Evolutionary conservation across 768 basidiomycete genomes (phyloP), one percentile per base, ranked within the genome.

Genomic region (Vishniacozyma victoriae): DNA sequence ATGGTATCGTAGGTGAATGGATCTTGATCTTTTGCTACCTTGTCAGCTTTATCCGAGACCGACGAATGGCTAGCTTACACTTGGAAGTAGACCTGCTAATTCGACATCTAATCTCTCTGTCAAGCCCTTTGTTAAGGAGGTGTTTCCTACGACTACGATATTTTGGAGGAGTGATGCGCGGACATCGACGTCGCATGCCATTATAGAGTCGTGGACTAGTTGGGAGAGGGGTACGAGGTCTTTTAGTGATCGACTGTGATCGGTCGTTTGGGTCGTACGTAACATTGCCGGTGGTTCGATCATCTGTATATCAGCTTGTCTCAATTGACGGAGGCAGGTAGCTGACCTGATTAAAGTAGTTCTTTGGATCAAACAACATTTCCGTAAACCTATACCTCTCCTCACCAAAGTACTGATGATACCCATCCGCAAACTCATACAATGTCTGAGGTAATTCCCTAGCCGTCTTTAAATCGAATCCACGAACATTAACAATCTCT

Each of bases 371-470:
- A 77, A 93, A 97, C 71, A 88, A 83, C 49, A 88, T 82, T 72
- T 99, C 95, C 42, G 91, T 86, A 13, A 89, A 82, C 48, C 78
- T 75, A 70, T 82, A 87, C 26, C 93, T 80, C 64, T 96, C 87
- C 7, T 78, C 62, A 0, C 84, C 86, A 72, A 91, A 95, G 62
- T 82, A 82, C 9, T 81, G 77, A 64, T 83, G 88, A 74, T 82
- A 96, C 1, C 95, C 95, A 26, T 87, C 89, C 0, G 95, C 88
- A 75, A 99, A 96, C 74, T 99, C 95, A 74, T 93, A 97, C 18
- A 68, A 55, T 0, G 41, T 45, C 41, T 58, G 50, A 5, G 62
- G 60, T 29, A 67, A 43, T 12, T 46, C 48, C 11, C 44, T 41
- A 20, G 65, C 62, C 20, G 57, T 60, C 18, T 49, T 38, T 18